Evolutionary conservation across 805 yeast genomes (phyloP).

Genomic region (Nakazawaea siamensis): DNA sequence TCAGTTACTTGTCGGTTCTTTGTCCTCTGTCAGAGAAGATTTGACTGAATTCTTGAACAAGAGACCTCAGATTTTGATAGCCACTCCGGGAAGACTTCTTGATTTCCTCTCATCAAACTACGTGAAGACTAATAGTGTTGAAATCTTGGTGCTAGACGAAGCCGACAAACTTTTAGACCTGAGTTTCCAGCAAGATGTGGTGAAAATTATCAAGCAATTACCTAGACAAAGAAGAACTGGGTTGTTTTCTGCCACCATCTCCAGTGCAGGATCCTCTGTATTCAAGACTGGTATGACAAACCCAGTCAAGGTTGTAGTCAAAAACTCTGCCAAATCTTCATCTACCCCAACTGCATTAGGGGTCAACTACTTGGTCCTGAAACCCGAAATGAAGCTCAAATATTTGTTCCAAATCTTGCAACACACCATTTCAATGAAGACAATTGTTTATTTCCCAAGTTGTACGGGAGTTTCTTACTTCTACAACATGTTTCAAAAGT

Average conservation of each 20-base stretch:
- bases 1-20: slow-evolving; percentile 59
- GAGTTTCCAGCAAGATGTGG: slow-evolving; percentile 64
- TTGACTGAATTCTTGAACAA: slow-evolving; percentile 42
- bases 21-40: slow-evolving; percentile 63
- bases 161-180: slow-evolving; percentile 84
- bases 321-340: slow-evolving; percentile 28
- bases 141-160: slow-evolving; percentile 78
- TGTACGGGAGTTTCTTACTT: slow-evolving; percentile 78
- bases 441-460: slow-evolving; percentile 89
- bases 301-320: slow-evolving; percentile 83
- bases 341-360: slow-evolving; percentile 56
- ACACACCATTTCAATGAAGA: slow-evolving; percentile 57
- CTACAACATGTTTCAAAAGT: slow-evolving; percentile 42
- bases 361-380: slow-evolving; percentile 49
- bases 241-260: slow-evolving; percentile 86
- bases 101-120: slow-evolving; percentile 59
- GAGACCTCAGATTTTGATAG: slow-evolving; percentile 71
- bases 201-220: slow-evolving; percentile 53
- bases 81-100: slow-evolving; percentile 84
- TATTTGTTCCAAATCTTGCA: slow-evolving; percentile 44
- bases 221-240: slow-evolving; percentile 95
- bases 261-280: slow-evolving; percentile 69
- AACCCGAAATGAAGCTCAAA: slow-evolving; percentile 56
- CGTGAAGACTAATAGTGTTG: slow-evolving; percentile 58
- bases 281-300: slow-evolving; percentile 88